phyloP scores from a whole-genome alignment of 1,284 basidiomycete species.

The Rhodotorula sp. region DNA sequence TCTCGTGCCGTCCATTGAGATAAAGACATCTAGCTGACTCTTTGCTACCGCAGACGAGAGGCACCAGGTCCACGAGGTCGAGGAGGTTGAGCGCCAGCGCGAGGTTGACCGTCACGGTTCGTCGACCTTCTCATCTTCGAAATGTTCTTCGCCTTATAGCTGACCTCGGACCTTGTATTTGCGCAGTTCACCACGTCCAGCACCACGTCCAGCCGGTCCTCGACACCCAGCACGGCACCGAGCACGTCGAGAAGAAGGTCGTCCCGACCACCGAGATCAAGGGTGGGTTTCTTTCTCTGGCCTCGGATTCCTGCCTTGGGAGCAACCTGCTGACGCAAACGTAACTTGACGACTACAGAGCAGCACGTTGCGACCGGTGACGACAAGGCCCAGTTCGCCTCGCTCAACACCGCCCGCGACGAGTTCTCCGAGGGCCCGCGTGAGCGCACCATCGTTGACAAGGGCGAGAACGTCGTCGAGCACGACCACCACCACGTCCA shows the following conservation, averaged over 20 bases:
- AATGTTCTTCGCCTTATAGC: background rate
- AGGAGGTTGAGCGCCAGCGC: constrained; percentile 49
- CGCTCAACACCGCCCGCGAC: constrained; percentile 45
- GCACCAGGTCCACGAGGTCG: constrained; percentile 48
- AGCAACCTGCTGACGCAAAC: constrained; percentile 44
- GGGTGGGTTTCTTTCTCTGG: background rate
- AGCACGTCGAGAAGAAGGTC: constrained; percentile 45
- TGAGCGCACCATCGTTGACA: constrained; percentile 47
- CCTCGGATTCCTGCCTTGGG: constrained; percentile 47
- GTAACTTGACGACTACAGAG: constrained; percentile 25
- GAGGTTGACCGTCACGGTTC: constrained; percentile 31
- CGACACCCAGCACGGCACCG: constrained; percentile 47
- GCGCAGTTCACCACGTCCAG: constrained; percentile 13
- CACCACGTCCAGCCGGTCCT: constrained; percentile 50
- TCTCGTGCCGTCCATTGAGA: background rate
- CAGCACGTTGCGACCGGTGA: constrained; percentile 46
- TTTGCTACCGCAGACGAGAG: constrained; percentile 31
- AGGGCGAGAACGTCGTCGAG: constrained; percentile 45
- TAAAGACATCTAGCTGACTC: no score
- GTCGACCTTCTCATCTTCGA: background rate
- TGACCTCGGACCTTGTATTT: background rate
- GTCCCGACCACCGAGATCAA: constrained; percentile 46
- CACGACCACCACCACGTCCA: constrained; percentile 39
- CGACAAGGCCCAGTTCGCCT: constrained; percentile 47
- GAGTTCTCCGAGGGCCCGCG: constrained; percentile 34